Conservation (phyloP, 2,329 filamentous ascomycete genomes). For the Talaromyces albobiverticillius region DNA sequence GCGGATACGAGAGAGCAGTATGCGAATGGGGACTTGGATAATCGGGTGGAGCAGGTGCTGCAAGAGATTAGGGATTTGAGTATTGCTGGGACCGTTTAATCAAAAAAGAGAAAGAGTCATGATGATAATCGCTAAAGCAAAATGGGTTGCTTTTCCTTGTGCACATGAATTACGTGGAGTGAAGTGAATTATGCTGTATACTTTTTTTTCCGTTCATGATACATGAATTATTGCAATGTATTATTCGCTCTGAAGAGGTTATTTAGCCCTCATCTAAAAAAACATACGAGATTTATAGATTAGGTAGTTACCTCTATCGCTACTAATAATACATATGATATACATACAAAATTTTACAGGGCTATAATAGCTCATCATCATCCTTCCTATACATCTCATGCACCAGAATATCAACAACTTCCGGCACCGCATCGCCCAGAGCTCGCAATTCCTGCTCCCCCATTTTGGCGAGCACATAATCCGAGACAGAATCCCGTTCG, state of each 20-base stretch:
- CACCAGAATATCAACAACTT: slow-evolving; percentile 53
- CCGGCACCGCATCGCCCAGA: slow-evolving; percentile 48
- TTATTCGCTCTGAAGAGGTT: too few relatives aligned
- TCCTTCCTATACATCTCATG: slow-evolving; percentile 45
- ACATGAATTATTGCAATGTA: too few relatives aligned
- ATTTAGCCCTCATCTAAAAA: too few relatives aligned
- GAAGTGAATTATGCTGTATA: too few relatives aligned
- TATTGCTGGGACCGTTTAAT: slow-evolving; percentile 71
- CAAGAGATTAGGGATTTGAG: slow-evolving; percentile 96
- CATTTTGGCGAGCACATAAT: slow-evolving; percentile 75
- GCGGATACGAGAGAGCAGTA: slow-evolving; percentile 95
- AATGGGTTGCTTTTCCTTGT: background rate
- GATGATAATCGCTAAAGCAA: too few relatives aligned
- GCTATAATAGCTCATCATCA: slow-evolving; percentile 30
- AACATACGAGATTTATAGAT: too few relatives aligned
- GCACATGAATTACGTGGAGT: too few relatives aligned
- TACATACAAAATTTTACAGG: background rate
- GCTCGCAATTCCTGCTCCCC: slow-evolving; percentile 48
- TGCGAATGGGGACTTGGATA: slow-evolving; percentile 86
- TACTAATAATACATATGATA: background rate
- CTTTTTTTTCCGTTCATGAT: too few relatives aligned
- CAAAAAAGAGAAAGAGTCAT: too few relatives aligned
- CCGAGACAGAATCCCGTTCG: slow-evolving; percentile 64
- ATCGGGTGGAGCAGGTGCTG: slow-evolving; percentile 87
- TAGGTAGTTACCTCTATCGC: too few relatives aligned